phyloP scores from a whole-genome alignment of 768 basidiomycete genomes.

The Termitomyces bulborhizus region DNA sequence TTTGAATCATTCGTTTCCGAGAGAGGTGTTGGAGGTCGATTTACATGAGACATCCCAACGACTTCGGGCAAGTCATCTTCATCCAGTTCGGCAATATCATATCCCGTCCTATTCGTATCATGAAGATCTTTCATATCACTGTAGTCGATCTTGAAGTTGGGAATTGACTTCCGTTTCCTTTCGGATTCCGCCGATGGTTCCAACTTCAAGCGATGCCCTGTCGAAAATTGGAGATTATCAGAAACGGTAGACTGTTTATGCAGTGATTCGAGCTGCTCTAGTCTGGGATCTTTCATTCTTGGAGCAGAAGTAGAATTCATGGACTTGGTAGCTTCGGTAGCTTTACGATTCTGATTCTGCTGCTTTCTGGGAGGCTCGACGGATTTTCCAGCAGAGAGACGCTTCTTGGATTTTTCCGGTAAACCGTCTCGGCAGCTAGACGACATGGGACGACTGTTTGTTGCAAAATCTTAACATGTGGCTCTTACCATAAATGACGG shows the following conservation, averaged over 20 bases:
- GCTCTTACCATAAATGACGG: slow-evolving; percentile 65
- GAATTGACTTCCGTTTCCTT: slow-evolving; percentile 22
- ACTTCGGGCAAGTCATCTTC: slow-evolving; percentile 42
- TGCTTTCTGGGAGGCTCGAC: slow-evolving; percentile 1
- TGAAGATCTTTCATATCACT: slow-evolving; percentile 28
- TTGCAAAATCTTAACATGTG: neutral
- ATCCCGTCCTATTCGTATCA: slow-evolving; percentile 10
- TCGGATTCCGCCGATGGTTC: slow-evolving; percentile 21
- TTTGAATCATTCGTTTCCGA: slow-evolving; percentile 34
- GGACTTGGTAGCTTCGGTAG: slow-evolving; percentile 12
- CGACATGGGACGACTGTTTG: neutral
- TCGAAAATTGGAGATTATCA: slow-evolving; percentile 28
- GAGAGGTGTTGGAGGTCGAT: slow-evolving; percentile 11
- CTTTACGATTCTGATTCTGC: neutral
- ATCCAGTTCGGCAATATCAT: slow-evolving; percentile 21
- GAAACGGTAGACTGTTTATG: slow-evolving; percentile 38
- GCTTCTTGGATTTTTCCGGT: slow-evolving; percentile 36
- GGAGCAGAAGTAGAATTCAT: slow-evolving; percentile 13
- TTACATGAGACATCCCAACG: slow-evolving; percentile 19
- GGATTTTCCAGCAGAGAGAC: slow-evolving; percentile 8
- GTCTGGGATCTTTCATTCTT: slow-evolving; percentile 19
- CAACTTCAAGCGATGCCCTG: slow-evolving; percentile 42
- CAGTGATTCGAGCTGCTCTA: slow-evolving; percentile 35
- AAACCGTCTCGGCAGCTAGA: slow-evolving; percentile 71
- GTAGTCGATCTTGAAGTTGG: slow-evolving; percentile 49